phyloP scores from a whole-genome alignment of 2,329 filamentous ascomycete species.

The Venturia pyrina region DNA sequence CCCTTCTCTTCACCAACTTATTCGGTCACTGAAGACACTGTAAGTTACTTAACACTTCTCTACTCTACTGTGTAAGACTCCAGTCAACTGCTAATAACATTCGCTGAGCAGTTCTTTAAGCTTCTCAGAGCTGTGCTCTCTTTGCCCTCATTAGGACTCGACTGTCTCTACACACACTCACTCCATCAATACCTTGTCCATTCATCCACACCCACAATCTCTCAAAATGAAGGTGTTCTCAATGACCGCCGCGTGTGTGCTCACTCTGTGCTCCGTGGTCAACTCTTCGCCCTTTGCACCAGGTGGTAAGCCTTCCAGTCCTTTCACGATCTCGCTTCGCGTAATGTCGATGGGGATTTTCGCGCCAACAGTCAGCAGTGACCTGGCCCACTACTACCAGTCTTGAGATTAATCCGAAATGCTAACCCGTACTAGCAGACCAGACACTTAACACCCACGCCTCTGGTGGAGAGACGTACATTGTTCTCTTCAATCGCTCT shows the following conservation, averaged over 20 bases:
- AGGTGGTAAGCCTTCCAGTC: background rate
- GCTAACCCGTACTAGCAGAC: background rate
- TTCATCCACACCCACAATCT: background rate
- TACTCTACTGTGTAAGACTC: background rate
- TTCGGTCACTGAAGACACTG: background rate
- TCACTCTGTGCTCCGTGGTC: background rate
- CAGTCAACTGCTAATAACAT: background rate
- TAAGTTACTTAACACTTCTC: background rate
- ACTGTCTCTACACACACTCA: background rate
- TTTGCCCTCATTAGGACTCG: background rate
- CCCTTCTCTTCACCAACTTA: background rate
- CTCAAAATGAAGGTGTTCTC: background rate
- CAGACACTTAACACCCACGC: constrained; percentile 16
- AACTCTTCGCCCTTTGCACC: background rate
- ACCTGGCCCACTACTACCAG: constrained; percentile 16
- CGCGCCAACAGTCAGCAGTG: too few species aligned
- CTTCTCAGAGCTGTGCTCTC: background rate
- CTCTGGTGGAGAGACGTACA: constrained; percentile 24
- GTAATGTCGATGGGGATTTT: too few species aligned
- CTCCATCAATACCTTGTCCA: background rate
- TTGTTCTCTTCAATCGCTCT: constrained; percentile 28
- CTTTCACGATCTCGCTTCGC: too few species aligned
- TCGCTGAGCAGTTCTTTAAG: background rate
- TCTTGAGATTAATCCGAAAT: constrained; percentile 7
- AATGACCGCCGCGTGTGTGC: background rate